These are phyloP conservation scores for Penicillium sp. DNA, from an alignment of 2,329 filamentous ascomycete genomes.

Conservation along the genomic window DNA sequence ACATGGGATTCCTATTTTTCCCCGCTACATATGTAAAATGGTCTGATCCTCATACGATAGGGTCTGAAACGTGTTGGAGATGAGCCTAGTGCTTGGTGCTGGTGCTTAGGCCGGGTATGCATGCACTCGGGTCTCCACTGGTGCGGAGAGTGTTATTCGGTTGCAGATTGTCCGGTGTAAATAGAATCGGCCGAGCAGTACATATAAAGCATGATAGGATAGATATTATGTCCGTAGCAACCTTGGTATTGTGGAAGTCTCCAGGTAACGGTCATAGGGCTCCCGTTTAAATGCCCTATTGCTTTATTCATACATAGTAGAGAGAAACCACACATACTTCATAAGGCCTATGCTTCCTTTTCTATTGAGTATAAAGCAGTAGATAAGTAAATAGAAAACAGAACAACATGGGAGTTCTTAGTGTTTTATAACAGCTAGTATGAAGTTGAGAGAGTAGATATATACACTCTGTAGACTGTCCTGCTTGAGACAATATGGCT, in stretches of 20 bases:
- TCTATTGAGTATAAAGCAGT: too few relatives aligned
- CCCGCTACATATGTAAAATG: background rate
- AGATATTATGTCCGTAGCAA: background rate
- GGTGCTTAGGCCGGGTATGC: constrained; percentile 1
- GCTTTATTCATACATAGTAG: background rate
- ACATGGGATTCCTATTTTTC: background rate
- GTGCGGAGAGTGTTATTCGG: constrained; percentile 5
- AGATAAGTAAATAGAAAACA: background rate
- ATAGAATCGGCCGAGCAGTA: background rate
- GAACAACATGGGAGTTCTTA: background rate
- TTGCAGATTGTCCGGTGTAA: background rate
- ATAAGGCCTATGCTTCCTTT: too few relatives aligned
- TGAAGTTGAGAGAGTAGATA: background rate
- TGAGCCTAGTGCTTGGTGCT: background rate
- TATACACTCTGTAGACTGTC: background rate
- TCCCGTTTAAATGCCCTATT: background rate
- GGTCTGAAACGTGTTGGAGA: background rate
- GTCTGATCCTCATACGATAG: background rate
- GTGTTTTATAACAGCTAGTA: background rate
- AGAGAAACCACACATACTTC: background rate
- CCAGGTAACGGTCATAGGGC: background rate
- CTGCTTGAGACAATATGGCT: background rate
- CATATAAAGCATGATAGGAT: background rate
- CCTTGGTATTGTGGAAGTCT: background rate
- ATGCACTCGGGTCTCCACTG: constrained; percentile 8